phyloP scores from a whole-genome alignment of 805 yeast genomes.

The Candida hungchunana region DNA sequence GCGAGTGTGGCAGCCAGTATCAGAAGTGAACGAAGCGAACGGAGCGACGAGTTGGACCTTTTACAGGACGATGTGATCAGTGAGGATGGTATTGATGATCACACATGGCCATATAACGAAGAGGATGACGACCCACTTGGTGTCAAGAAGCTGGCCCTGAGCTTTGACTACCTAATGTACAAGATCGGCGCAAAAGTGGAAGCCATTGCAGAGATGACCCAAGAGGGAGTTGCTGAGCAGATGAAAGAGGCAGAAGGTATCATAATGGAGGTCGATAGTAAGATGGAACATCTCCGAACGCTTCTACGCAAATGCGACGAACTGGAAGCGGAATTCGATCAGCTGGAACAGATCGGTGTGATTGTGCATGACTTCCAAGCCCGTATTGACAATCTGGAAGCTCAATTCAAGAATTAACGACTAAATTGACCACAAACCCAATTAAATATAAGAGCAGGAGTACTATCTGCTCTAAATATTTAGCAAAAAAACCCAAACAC shows the following conservation, averaged over 20 bases:
- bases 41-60: no score
- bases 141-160: constrained; percentile 53
- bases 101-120: constrained; percentile 16
- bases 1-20: no score
- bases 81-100: background rate
- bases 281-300: constrained; percentile 36
- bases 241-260: constrained; percentile 19
- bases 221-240: constrained; percentile 24
- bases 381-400: constrained; percentile 36
- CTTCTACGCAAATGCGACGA: constrained; percentile 43
- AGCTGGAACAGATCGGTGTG: constrained; percentile 42
- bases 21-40: background rate
- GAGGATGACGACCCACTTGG: constrained; percentile 58
- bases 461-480: no score
- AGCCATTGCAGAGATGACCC: constrained; percentile 41
- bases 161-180: constrained; percentile 61
- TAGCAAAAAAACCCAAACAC: no score
- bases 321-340: constrained; percentile 46
- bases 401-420: background rate
- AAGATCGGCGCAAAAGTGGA: constrained; percentile 55
- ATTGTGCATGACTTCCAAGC: constrained; percentile 39
- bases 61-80: constrained; percentile 2
- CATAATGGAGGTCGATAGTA: constrained; percentile 32
- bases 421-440: background rate
- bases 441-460: no score